phyloP scores from a whole-genome alignment of 148 eudicot species.

The Rhododendron henanense region DNA sequence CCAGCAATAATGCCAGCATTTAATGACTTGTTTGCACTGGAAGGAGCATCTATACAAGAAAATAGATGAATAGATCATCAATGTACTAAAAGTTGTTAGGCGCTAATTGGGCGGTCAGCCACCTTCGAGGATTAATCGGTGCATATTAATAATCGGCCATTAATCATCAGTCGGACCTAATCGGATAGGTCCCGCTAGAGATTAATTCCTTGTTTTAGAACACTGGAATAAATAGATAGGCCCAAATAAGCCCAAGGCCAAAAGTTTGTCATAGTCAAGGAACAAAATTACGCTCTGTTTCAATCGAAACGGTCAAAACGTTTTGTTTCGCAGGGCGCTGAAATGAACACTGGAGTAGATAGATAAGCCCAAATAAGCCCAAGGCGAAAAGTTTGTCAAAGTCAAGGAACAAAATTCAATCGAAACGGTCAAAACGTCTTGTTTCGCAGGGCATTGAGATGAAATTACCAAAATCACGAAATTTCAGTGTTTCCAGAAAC shows the following conservation, averaged over 20 bases:
- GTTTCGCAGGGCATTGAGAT: background rate
- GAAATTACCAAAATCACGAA: background rate
- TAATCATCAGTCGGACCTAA: too few relatives aligned
- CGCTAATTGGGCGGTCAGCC: too few relatives aligned
- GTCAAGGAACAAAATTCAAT: background rate
- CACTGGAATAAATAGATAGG: background rate
- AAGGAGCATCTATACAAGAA: slow-evolving; percentile 13
- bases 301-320: background rate
- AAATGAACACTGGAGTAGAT: background rate
- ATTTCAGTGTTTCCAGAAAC: background rate
- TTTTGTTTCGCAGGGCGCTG: background rate
- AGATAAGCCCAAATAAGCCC: background rate
- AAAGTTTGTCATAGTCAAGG: background rate
- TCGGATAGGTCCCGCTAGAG: too few relatives aligned
- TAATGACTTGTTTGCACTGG: slow-evolving; percentile 29
- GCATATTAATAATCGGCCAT: too few relatives aligned
- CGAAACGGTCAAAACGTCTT: background rate
- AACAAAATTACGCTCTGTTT: background rate
- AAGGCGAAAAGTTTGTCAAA: background rate
- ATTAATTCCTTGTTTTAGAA: too few relatives aligned
- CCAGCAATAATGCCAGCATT: slow-evolving; percentile 46
- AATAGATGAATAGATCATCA: background rate
- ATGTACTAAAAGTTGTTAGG: too few relatives aligned
- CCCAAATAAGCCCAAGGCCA: background rate
- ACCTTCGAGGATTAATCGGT: too few relatives aligned